Evolutionary conservation across 1,139 yeast species (phyloP), one percentile per base, ranked within the genome.

Genomic region (Zygosaccharomyces pseudobailii): DNA sequence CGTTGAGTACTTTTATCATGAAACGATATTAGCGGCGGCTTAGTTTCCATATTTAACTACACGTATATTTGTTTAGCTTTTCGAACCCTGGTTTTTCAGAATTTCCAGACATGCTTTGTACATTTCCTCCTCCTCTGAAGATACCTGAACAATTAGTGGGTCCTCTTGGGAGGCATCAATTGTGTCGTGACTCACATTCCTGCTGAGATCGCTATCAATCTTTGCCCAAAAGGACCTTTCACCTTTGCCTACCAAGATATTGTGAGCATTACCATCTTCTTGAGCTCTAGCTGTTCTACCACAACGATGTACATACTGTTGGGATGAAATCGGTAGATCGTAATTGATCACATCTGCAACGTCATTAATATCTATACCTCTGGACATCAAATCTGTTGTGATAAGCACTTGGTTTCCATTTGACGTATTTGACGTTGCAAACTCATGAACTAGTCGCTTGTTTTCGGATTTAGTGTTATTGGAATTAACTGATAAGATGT

Each of bases 221-320:
- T 73, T 72, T 58, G 79, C 79, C 82, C 89, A 87, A 53, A 66
- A 70, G 56, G 75, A 80, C 46, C 71, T 71, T 56, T 89, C 97
- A 47, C 89, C 90, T 50, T 78, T 80, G 25, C 96, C 95, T 49
- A 82, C 75, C 21, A 82, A 73, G 36, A 89, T 64, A 47, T 79
- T 84, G 61, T 80, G 78, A 0, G 96, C 95, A 43, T 73, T 71
- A 61, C 99, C 99, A 0, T 57, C 43, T 42, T 82, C 78, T 47
- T 85, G 83, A 1, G 97, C 98, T 68, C 98, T 80, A 1, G 97
- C 97, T 0, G 97, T 90, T 71, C 98, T 82, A 38, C 98, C 98
- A 31, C 90, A 92, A 56, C 98, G 77, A 66, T 92, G 99, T 28
- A 92, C 87, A 58, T 92, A 94, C 60, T 92, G 98, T 55, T 94